phyloP scores from a whole-genome alignment of 2,329 filamentous ascomycete genomes.

The Cytospora paraplurivora region DNA sequence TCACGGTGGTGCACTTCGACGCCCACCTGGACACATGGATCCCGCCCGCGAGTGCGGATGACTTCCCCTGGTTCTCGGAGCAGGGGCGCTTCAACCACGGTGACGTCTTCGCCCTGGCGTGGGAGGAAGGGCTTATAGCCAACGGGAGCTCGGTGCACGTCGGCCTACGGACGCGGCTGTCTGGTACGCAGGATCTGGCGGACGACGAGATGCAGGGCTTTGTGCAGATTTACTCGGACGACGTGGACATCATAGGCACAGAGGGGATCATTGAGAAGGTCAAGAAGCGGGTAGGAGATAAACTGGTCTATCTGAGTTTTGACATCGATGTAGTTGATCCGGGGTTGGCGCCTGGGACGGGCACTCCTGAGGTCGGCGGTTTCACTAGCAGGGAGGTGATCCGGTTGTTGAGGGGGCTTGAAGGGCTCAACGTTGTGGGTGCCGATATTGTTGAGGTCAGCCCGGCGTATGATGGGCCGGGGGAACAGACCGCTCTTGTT shows the following conservation, averaged over 20 bases:
- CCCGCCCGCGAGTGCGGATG: background rate
- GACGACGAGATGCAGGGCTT: conserved; percentile 12
- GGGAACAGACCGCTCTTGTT: conserved; percentile 26
- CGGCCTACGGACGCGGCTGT: conserved; percentile 21
- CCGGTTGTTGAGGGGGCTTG: conserved; percentile 16
- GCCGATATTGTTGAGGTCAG: conserved; percentile 22
- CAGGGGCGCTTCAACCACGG: conserved; percentile 22
- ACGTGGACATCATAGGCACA: conserved; percentile 20
- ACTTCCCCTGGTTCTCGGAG: conserved; percentile 29
- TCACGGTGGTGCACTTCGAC: conserved; percentile 39
- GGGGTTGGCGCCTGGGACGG: conserved; percentile 7
- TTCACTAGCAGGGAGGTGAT: conserved; percentile 7
- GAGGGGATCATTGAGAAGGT: conserved; percentile 17
- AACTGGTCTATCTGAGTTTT: conserved; percentile 17
- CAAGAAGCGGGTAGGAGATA: conserved; percentile 12
- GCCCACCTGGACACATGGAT: conserved; percentile 34
- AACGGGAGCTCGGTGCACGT: conserved; percentile 22
- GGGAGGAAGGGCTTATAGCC: conserved; percentile 19
- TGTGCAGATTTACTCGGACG: conserved; percentile 18
- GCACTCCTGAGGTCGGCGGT: conserved; percentile 11
- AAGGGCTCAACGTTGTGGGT: conserved; percentile 17
- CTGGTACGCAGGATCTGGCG: conserved; percentile 16
- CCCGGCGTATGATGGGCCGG: conserved; percentile 20
- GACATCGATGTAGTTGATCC: conserved; percentile 20
- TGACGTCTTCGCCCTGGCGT: conserved; percentile 22